Conservation (phyloP, 2,329 filamentous ascomycete genomes). For the Hypocreales sp. region DNA sequence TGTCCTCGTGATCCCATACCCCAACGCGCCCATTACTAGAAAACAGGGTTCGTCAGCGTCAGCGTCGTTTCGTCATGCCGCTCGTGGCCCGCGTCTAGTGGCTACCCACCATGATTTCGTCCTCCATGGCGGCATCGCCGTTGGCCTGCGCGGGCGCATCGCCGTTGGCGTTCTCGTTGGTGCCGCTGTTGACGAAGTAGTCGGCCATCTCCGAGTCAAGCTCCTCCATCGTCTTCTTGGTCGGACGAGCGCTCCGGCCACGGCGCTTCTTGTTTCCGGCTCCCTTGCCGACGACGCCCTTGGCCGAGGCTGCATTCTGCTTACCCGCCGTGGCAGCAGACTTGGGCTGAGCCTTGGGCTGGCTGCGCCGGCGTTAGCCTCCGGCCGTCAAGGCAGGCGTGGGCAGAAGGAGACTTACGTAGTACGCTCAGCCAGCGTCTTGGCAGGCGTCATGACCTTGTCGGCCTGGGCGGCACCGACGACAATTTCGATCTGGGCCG, state of each 20-base stretch:
- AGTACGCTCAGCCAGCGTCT: conserved; percentile 72
- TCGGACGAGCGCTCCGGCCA: conserved; percentile 45
- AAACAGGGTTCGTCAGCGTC: neutral
- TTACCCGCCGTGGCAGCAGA: conserved; percentile 66
- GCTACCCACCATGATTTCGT: conserved; percentile 38
- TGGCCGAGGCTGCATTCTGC: conserved; percentile 35
- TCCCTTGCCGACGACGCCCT: conserved; percentile 25
- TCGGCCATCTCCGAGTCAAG: conserved; percentile 96
- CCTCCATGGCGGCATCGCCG: conserved; percentile 50
- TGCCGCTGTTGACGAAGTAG: conserved; percentile 53
- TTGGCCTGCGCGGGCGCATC: conserved; percentile 29
- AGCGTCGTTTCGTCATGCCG: too few species aligned
- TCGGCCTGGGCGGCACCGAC: conserved; percentile 62
- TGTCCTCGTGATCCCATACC: neutral
- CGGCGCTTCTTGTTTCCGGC: conserved; percentile 37
- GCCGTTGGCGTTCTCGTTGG: conserved; percentile 27
- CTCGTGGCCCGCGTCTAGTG: too few species aligned
- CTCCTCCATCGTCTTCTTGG: conserved; percentile 87
- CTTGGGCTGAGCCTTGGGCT: conserved; percentile 47
- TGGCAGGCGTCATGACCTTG: conserved; percentile 46
- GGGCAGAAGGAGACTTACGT: too few species aligned
- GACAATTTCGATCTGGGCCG: conserved; percentile 68
- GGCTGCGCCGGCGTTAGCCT: conserved; percentile 8
- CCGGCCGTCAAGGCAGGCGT: too few species aligned
- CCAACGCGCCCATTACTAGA: conserved; percentile 1